phyloP scores from a whole-genome alignment of 164 flowering plant species.

The Hamamelis virginiana region DNA sequence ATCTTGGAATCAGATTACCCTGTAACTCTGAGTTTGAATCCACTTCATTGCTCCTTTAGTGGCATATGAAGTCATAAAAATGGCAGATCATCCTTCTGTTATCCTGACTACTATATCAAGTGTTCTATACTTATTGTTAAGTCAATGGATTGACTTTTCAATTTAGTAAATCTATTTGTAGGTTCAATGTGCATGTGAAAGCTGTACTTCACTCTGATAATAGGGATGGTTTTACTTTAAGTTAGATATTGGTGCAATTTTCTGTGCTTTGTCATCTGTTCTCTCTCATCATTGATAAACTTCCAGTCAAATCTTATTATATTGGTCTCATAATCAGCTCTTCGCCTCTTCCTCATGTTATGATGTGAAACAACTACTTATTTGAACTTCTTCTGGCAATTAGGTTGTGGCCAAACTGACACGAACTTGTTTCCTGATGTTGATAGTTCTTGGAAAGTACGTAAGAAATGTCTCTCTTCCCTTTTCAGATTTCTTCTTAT shows the following conservation, averaged over 20 bases:
- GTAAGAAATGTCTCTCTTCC: conserved; percentile 10
- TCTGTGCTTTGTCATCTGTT: background rate
- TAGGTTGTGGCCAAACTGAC: conserved; percentile 39
- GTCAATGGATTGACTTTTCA: background rate
- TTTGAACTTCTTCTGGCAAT: conserved; percentile 4
- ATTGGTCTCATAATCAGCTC: background rate
- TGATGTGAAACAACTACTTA: background rate
- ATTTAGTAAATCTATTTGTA: background rate
- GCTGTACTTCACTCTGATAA: background rate
- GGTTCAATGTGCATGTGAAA: background rate
- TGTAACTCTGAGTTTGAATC: too few species aligned
- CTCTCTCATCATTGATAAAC: background rate
- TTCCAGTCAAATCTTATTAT: background rate
- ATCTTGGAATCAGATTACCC: too few species aligned
- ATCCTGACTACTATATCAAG: too few species aligned
- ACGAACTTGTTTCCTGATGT: conserved; percentile 52
- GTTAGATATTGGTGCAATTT: background rate
- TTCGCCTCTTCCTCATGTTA: background rate
- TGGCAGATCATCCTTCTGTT: too few species aligned
- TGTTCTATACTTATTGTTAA: too few species aligned
- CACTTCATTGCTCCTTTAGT: too few species aligned
- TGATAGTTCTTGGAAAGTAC: conserved; percentile 62
- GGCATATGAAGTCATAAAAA: too few species aligned
- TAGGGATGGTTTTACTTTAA: background rate
- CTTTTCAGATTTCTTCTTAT: background rate